Percentiles rank a stretch among this genome's conserved stretches.
These are phyloP conservation scores for Botrytis elliptica DNA, from an alignment of 2,329 filamentous ascomycete genomes.

Conservation along the genomic window DNA sequence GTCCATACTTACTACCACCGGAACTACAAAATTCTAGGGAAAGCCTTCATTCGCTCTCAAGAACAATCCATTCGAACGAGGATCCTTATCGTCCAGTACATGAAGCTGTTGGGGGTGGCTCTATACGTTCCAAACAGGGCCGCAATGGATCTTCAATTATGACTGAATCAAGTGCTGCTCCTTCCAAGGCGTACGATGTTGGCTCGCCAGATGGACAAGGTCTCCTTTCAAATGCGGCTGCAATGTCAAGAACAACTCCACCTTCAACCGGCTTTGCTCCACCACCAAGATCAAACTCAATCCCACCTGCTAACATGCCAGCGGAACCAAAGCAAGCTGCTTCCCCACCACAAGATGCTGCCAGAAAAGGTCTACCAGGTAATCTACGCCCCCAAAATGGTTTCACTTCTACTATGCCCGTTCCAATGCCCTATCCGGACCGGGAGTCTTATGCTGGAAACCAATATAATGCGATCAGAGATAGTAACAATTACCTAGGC, in stretches of 20 bases:
- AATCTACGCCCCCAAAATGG: slow-evolving; percentile 24
- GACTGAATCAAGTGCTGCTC: slow-evolving; percentile 43
- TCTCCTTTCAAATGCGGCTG: slow-evolving; percentile 33
- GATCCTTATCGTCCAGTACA: slow-evolving; percentile 76
- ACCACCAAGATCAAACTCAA: slow-evolving; percentile 47
- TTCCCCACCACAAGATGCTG: slow-evolving; percentile 21
- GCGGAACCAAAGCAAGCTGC: not conserved
- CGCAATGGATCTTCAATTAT: slow-evolving; percentile 44
- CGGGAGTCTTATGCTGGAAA: slow-evolving; percentile 28
- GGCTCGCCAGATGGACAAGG: slow-evolving; percentile 26
- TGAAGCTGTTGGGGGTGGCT: slow-evolving; percentile 55
- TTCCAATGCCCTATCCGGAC: slow-evolving; percentile 8
- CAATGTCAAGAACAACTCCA: slow-evolving; percentile 32
- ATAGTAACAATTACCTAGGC: slow-evolving; percentile 39
- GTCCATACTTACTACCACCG: slow-evolving; percentile 91
- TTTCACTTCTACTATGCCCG: slow-evolving; percentile 23
- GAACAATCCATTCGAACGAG: slow-evolving; percentile 69
- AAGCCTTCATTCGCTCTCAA: slow-evolving; percentile 81
- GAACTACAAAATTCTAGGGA: slow-evolving; percentile 76
- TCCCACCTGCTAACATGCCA: slow-evolving; percentile 1
- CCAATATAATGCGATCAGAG: slow-evolving; percentile 26
- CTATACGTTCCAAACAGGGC: slow-evolving; percentile 48
- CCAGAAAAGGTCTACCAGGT: slow-evolving; percentile 30
- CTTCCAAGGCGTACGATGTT: slow-evolving; percentile 30
- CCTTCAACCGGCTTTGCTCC: slow-evolving; percentile 29